Conservation (phyloP, 2,329 filamentous ascomycete genomes). For the Lachnellula subtilissima region DNA sequence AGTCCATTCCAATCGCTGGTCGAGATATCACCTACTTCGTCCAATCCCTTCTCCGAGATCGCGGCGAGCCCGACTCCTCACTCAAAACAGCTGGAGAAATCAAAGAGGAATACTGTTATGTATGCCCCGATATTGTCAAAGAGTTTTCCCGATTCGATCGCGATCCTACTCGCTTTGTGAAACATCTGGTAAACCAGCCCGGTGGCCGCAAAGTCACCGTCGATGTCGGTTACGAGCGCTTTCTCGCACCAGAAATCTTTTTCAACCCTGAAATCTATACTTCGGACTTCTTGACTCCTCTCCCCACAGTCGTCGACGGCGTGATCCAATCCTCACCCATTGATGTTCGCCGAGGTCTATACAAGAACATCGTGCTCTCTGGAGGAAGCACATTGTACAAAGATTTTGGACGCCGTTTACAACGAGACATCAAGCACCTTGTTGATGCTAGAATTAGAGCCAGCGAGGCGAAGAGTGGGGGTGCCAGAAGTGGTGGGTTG, state of each 20-base stretch:
- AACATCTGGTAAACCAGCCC: slow-evolving; percentile 81
- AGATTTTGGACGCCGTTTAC: slow-evolving; percentile 92
- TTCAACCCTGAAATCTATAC: slow-evolving; percentile 99
- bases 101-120: slow-evolving; percentile 98
- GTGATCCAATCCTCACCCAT: slow-evolving; percentile 98
- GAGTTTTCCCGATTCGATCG: slow-evolving; percentile 93
- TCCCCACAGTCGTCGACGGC: slow-evolving; percentile 89
- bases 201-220: slow-evolving; percentile 81
- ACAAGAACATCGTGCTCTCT: slow-evolving; percentile 99
- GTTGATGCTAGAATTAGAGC: slow-evolving; percentile 90
- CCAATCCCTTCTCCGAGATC: slow-evolving; percentile 89
- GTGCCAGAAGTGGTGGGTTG: slow-evolving; percentile 82
- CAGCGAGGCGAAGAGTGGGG: slow-evolving; percentile 86
- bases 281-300: slow-evolving; percentile 93
- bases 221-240: slow-evolving; percentile 95
- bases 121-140: slow-evolving; percentile 98
- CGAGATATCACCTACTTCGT: slow-evolving; percentile 99
- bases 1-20: slow-evolving; percentile 96
- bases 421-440: slow-evolving; percentile 93
- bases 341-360: slow-evolving; percentile 90
- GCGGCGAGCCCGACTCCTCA: slow-evolving; percentile 92
- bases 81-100: slow-evolving; percentile 97
- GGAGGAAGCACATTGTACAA: slow-evolving; percentile 98
- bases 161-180: slow-evolving; percentile 83
- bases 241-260: slow-evolving; percentile 97